These are phyloP conservation scores for Pistacia integerrima DNA, from an alignment of 345 rosid species.

Conservation along the genomic window DNA sequence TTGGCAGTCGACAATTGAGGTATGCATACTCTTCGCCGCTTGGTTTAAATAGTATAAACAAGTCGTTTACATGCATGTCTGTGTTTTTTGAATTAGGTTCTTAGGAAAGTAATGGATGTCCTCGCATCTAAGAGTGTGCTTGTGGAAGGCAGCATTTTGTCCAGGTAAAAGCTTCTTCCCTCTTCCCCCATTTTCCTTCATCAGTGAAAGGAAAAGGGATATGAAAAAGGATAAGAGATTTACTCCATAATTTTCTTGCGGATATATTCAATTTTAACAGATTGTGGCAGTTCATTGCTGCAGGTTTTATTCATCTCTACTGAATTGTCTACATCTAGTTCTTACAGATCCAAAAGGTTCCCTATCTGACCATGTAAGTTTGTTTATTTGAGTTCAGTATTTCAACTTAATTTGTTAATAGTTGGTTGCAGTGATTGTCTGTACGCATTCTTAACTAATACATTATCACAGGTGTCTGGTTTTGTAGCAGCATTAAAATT, in stretches of 20 bases:
- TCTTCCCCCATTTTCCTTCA: not conserved
- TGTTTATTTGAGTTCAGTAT: slow-evolving; percentile 16
- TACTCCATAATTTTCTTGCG: not conserved
- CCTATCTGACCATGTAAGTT: slow-evolving; percentile 77
- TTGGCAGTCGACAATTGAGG: slow-evolving; percentile 75
- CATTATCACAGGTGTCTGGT: slow-evolving; percentile 64
- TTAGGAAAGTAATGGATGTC: slow-evolving; percentile 80
- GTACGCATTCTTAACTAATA: slow-evolving; percentile 17
- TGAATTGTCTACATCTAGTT: slow-evolving; percentile 75
- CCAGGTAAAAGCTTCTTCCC: slow-evolving; percentile 46
- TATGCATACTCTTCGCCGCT: slow-evolving; percentile 20
- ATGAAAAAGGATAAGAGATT: not conserved
- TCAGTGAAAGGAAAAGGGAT: not conserved
- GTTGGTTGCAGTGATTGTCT: slow-evolving; percentile 4
- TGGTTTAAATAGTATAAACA: slow-evolving; percentile 10
- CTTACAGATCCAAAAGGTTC: slow-evolving; percentile 68
- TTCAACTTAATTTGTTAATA: slow-evolving; percentile 1
- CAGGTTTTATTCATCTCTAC: slow-evolving; percentile 84
- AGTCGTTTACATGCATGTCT: slow-evolving; percentile 18
- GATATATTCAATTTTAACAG: not conserved
- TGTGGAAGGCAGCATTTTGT: slow-evolving; percentile 61
- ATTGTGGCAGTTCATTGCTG: not conserved
- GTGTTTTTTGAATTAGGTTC: slow-evolving; percentile 45
- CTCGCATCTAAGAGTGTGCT: slow-evolving; percentile 59
- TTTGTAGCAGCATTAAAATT: slow-evolving; percentile 72